These are phyloP conservation scores for Acacia concinna DNA, from an alignment of 331 rosid species.

Conservation along the genomic window DNA sequence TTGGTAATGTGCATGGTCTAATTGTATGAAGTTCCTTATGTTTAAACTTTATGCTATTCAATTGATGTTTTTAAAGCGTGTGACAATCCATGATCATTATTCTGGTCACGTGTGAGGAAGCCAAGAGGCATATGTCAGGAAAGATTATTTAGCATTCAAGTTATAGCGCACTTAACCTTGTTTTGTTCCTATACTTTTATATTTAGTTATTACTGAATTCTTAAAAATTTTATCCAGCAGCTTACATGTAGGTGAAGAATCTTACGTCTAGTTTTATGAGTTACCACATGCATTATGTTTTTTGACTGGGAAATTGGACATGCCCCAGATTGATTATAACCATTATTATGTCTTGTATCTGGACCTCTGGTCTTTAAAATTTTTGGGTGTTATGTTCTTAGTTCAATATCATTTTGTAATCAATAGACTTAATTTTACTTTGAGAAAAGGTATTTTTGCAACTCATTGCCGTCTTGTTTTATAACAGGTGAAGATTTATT, in stretches of 20 bases:
- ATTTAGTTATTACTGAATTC: background rate
- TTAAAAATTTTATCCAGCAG: background rate
- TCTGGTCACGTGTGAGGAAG: background rate
- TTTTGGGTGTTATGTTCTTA: background rate
- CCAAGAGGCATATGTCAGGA: background rate
- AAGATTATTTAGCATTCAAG: background rate
- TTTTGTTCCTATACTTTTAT: background rate
- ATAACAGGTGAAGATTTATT: constrained; percentile 58
- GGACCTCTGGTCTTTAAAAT: background rate
- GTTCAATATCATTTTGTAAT: background rate
- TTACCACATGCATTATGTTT: background rate
- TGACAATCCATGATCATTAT: background rate
- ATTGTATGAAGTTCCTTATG: background rate
- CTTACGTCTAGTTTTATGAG: background rate
- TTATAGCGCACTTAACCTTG: background rate
- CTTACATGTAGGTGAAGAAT: background rate
- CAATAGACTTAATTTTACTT: background rate
- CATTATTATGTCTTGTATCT: background rate
- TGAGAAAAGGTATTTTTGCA: constrained; percentile 6
- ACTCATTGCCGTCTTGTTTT: constrained; percentile 2
- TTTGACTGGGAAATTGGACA: constrained; percentile 13
- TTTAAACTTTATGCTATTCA: background rate
- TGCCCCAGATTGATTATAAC: constrained; percentile 8
- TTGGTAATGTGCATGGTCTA: constrained; percentile 45
- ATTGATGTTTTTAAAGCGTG: background rate